Evolutionary conservation across 768 basidiomycete species (phyloP).

Genomic region (Trametes punicea): DNA sequence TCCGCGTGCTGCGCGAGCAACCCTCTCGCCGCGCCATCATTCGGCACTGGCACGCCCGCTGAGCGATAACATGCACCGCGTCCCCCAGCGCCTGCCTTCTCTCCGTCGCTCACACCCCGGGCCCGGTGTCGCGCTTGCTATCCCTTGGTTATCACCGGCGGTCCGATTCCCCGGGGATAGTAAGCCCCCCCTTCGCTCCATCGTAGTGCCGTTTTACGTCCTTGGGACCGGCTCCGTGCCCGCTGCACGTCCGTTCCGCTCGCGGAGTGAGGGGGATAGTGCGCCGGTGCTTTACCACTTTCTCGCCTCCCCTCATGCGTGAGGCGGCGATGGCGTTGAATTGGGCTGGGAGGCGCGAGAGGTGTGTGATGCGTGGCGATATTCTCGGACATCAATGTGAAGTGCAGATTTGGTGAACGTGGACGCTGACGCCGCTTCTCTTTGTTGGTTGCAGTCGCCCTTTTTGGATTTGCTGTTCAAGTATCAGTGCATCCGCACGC

Average conservation of each 20-base stretch:
- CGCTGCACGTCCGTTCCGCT: background rate
- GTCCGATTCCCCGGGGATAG: slow-evolving; percentile 8
- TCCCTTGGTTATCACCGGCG: background rate
- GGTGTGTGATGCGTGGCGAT: background rate
- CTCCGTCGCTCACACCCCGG: background rate
- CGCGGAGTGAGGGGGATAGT: too few relatives aligned
- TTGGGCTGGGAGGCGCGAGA: background rate
- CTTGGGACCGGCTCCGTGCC: background rate
- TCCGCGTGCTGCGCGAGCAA: too few relatives aligned
- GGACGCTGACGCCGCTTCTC: slow-evolving; percentile 15
- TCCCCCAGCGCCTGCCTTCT: background rate
- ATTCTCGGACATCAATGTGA: too few relatives aligned
- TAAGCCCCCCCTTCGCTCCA: background rate
- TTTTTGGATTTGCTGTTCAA: slow-evolving; percentile 95
- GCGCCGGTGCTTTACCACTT: too few relatives aligned
- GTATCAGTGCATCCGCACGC: slow-evolving; percentile 94
- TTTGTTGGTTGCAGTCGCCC: slow-evolving; percentile 62
- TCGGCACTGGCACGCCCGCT: too few relatives aligned
- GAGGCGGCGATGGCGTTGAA: background rate
- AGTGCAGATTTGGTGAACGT: too few relatives aligned
- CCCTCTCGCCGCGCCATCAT: too few relatives aligned
- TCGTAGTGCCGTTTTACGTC: background rate
- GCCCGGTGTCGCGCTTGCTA: too few relatives aligned
- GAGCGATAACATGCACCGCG: too few relatives aligned
- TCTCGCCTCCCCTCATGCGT: too few relatives aligned